A percentile compares a stretch with the other conserved stretches of the same genome.
Evolutionary conservation across 352 stramenopile genomes (phyloP).

Genomic region (Globisporangium cystogenes): DNA sequence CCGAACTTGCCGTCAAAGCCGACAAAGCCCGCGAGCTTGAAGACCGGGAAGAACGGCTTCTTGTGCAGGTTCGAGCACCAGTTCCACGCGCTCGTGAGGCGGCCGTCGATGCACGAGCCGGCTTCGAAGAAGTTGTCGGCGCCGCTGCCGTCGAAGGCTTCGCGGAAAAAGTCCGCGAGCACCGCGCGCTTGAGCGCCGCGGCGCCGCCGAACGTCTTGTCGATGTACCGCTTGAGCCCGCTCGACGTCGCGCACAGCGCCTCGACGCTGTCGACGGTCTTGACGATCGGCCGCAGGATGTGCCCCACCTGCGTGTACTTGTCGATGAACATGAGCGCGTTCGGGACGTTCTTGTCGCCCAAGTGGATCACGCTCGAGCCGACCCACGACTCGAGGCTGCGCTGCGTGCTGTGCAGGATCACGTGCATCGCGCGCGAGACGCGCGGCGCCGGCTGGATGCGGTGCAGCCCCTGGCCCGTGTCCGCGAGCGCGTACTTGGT

Average conservation of each 20-base stretch:
- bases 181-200: conserved; percentile 86
- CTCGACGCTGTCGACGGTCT: conserved; percentile 76
- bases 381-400: conserved; percentile 82
- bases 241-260: conserved; percentile 36
- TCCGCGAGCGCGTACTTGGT: conserved; percentile 88
- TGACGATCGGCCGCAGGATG: conserved; percentile 86
- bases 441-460: conserved; percentile 91
- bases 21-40: conserved; percentile 95
- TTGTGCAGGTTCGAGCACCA: conserved; percentile 94
- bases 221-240: conserved; percentile 54
- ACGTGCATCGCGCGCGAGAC: conserved; percentile 95
- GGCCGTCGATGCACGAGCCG: conserved; percentile 94
- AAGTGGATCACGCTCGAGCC: conserved; percentile 95
- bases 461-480: conserved; percentile 94
- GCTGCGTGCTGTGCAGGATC: conserved; percentile 84
- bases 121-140: conserved; percentile 96
- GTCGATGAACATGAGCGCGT: conserved; percentile 98
- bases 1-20: conserved; percentile 96
- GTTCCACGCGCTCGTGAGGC: conserved; percentile 97
- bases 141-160: conserved; percentile 94
- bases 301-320: conserved; percentile 96
- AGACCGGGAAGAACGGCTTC: conserved; percentile 95
- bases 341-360: conserved; percentile 97
- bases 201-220: conserved; percentile 82
- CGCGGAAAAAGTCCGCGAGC: conserved; percentile 94